These are phyloP conservation scores for Amyloporia xantha DNA, from an alignment of 768 basidiomycete genomes.

Conservation along the genomic window DNA sequence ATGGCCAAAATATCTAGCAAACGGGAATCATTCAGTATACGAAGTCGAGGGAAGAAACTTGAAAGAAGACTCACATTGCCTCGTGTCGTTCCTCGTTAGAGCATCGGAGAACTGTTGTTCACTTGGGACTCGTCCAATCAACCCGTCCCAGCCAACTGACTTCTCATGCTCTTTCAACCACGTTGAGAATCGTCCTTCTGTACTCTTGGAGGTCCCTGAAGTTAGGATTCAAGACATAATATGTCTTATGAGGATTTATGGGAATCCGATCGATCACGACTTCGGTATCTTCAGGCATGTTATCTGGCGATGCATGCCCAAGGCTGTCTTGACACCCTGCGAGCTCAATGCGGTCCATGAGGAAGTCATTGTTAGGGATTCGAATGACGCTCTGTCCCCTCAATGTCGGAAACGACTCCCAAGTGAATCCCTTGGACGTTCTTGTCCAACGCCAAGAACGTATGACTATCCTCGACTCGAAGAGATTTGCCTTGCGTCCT, in stretches of 20 bases:
- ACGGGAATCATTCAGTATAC: constrained; percentile 16
- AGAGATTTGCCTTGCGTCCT: constrained; percentile 31
- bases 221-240: constrained; percentile 89
- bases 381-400: constrained; percentile 84
- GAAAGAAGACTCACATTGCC: constrained; percentile 65
- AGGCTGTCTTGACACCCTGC: no score
- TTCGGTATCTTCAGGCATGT: no score
- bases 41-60: constrained; percentile 12
- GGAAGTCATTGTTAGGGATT: constrained; percentile 85
- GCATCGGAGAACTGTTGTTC: constrained; percentile 81
- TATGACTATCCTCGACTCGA: constrained; percentile 59
- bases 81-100: constrained; percentile 63
- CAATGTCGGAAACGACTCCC: constrained; percentile 90
- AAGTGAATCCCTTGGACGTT: constrained; percentile 84
- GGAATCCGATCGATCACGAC: constrained; percentile 45
- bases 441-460: constrained; percentile 87
- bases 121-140: constrained; percentile 66
- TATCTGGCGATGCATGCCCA: no score
- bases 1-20: constrained; percentile 93
- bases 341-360: constrained; percentile 76
- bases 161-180: constrained; percentile 77
- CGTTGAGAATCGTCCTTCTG: constrained; percentile 73
- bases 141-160: constrained; percentile 75
- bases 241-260: constrained; percentile 65
- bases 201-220: constrained; percentile 79